phyloP scores from a whole-genome alignment of 2,329 filamentous ascomycete species.

The Trichoderma endophyticum region DNA sequence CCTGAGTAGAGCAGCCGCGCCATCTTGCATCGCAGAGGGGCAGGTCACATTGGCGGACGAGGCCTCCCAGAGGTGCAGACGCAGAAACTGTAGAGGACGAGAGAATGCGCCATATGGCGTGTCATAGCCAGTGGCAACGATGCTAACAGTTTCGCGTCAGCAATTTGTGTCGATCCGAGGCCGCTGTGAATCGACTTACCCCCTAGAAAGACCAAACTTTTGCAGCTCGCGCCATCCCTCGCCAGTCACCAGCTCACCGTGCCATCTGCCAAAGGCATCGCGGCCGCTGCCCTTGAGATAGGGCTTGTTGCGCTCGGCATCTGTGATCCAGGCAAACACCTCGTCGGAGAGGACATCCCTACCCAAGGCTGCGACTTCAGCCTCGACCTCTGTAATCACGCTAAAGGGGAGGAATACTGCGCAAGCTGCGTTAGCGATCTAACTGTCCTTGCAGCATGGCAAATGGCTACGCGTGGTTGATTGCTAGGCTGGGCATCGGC shows the following conservation, averaged over 20 bases:
- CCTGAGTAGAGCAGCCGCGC: constrained; percentile 52
- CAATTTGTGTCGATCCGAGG: not conserved
- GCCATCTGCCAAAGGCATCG: constrained; percentile 60
- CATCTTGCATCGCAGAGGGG: constrained; percentile 65
- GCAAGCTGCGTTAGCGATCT: not conserved
- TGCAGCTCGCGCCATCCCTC: constrained; percentile 65
- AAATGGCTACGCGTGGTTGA: not conserved
- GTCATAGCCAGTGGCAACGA: constrained; percentile 61
- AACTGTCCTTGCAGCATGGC: not conserved
- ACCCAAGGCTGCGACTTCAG: constrained; percentile 48
- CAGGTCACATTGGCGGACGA: constrained; percentile 62
- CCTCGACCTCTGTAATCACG: constrained; percentile 38
- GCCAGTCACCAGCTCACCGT: constrained; percentile 58
- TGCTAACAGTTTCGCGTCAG: constrained; percentile 28
- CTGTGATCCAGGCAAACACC: constrained; percentile 56
- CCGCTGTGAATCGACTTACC: constrained; percentile 31
- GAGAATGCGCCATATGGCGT: constrained; percentile 48
- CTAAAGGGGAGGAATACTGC: constrained; percentile 48
- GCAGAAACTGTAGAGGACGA: constrained; percentile 58
- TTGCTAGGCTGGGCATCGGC: not conserved
- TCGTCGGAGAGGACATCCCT: constrained; percentile 51
- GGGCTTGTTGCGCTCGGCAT: constrained; percentile 64
- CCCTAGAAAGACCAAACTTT: constrained; percentile 55
- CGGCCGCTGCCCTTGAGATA: constrained; percentile 55
- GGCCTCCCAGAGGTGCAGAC: constrained; percentile 55